Conservation (phyloP, 2,329 filamentous ascomycete genomes). For the Aspergillus costaricaensis region DNA sequence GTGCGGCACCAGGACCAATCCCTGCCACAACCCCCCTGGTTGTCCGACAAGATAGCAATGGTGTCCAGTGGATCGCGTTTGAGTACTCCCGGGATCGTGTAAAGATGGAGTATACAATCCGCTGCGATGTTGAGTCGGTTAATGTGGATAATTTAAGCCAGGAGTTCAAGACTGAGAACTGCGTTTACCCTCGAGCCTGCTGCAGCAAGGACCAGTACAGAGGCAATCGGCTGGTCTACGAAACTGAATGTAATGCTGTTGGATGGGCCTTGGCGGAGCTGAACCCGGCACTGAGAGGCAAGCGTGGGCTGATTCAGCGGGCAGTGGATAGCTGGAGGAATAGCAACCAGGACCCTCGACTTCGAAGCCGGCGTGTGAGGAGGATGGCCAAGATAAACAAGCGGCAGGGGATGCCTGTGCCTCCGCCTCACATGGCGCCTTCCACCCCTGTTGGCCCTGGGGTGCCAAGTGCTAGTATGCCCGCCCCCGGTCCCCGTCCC, state of each 20-base stretch:
- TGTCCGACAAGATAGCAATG: conserved; percentile 91
- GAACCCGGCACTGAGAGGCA: conserved; percentile 86
- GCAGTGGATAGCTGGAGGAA: conserved; percentile 99
- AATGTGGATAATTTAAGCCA: conserved; percentile 79
- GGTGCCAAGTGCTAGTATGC: conserved; percentile 66
- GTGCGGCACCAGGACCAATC: conserved; percentile 92
- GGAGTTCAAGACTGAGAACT: conserved; percentile 98
- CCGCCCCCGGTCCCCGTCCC: conserved; percentile 35
- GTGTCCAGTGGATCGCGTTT: conserved; percentile 98
- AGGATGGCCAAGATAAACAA: conserved; percentile 95
- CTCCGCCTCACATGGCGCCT: conserved; percentile 67
- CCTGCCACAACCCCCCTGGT: conserved; percentile 94
- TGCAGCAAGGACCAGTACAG: conserved; percentile 95
- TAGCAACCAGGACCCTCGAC: conserved; percentile 91
- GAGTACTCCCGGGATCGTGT: conserved; percentile 96
- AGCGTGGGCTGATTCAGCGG: conserved; percentile 92
- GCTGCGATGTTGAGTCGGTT: conserved; percentile 96
- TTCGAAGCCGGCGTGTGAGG: conserved; percentile 87
- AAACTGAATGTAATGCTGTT: conserved; percentile 99
- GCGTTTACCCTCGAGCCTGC: conserved; percentile 93
- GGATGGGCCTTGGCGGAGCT: conserved; percentile 97
- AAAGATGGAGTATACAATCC: conserved; percentile 99
- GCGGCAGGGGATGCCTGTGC: conserved; percentile 70
- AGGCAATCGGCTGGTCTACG: conserved; percentile 92
- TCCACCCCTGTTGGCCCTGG: conserved; percentile 61